Evolutionary conservation across 768 basidiomycete species (phyloP).

Genomic region (Podaxis pistillaris): DNA sequence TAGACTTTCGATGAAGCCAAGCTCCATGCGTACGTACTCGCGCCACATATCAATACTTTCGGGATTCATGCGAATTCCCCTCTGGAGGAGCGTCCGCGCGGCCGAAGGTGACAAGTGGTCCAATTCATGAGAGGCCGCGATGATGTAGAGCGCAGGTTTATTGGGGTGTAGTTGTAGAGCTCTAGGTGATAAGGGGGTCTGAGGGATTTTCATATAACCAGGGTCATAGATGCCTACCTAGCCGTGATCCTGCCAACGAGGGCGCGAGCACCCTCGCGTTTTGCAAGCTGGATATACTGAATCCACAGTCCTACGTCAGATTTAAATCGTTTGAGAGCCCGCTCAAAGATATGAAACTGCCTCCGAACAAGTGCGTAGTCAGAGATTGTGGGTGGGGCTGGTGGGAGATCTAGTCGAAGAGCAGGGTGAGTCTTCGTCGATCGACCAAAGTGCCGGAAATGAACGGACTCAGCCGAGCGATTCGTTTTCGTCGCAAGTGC

Average conservation of each 20-base stretch:
- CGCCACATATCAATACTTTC: conserved; percentile 79
- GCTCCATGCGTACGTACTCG: conserved; percentile 89
- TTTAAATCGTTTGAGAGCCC: conserved; percentile 87
- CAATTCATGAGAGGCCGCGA: conserved; percentile 83
- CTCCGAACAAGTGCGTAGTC: conserved; percentile 83
- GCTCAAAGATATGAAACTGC: conserved; percentile 88
- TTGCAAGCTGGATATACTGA: conserved; percentile 84
- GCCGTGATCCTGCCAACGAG: conserved; percentile 82
- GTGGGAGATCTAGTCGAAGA: conserved; percentile 34
- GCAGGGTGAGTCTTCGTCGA: conserved; percentile 8
- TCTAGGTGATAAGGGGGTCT: conserved; percentile 36
- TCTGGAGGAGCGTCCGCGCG: conserved; percentile 80
- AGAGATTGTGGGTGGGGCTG: conserved; percentile 63
- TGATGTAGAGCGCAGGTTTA: conserved; percentile 73
- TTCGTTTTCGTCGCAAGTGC: conserved; percentile 71
- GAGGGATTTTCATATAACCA: conserved; percentile 9
- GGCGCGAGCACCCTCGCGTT: conserved; percentile 73
- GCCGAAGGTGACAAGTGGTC: conserved; percentile 70
- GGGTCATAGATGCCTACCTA: conserved; percentile 45
- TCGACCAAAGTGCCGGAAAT: neutral
- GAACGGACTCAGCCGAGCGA: conserved; percentile 63
- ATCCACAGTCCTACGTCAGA: conserved; percentile 85
- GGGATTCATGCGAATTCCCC: conserved; percentile 77
- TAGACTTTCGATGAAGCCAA: conserved; percentile 80
- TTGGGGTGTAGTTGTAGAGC: conserved; percentile 88